Base-by-base conservation (phyloP, 2,329 filamentous ascomycete genomes). In the Pleomassaria siparia region DNA sequence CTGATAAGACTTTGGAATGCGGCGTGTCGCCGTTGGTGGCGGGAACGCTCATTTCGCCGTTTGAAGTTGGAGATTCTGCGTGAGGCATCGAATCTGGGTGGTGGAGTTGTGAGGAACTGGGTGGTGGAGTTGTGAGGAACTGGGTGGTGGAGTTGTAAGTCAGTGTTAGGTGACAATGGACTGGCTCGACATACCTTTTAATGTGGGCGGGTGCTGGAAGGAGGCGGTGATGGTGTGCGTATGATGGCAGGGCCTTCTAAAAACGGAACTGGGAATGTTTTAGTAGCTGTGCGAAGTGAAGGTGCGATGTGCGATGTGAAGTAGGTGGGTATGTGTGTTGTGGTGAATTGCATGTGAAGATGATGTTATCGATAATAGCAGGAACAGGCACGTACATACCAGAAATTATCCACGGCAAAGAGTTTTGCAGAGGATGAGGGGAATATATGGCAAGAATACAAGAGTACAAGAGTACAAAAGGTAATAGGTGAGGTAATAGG, bases 1-100 rank as follows among this genome's bases (percentile, higher is more conserved):
- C 71, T 46, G 67, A 70, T 33, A 73, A 46, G 49, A 70, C 64
- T 51, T 67, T 69, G 24, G 68, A 73, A 33, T 60, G 60, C 30
- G 66, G 62, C 59, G 66, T 67, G 53, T 72, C 70, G 59, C 71
- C 71, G 54, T 73, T 73, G 47, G 67, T 71, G 47, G 71, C 43
- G 24, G 69, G 59, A 16, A 56, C 59, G 60, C 51, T 64, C 62
- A 66, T 67, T 32, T 64, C 58, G 60, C 60, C 60, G 60, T 64
- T 66, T 45, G 51, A 57, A 10, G 45, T 29, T 35, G 61, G 58
- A 50, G 62, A 54, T 41, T 64, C 63, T 43, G 66, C 67, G 64
- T 71, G 68, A 40, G 68, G 68, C 59, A 62, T 62, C 11, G 37
- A 35, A 37, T 15, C 11, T 16, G 26, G 11, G 11, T 35, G 26